Evolutionary conservation across 169 alveolate species (phyloP).

Genomic region (Miamiensis avidus): DNA sequence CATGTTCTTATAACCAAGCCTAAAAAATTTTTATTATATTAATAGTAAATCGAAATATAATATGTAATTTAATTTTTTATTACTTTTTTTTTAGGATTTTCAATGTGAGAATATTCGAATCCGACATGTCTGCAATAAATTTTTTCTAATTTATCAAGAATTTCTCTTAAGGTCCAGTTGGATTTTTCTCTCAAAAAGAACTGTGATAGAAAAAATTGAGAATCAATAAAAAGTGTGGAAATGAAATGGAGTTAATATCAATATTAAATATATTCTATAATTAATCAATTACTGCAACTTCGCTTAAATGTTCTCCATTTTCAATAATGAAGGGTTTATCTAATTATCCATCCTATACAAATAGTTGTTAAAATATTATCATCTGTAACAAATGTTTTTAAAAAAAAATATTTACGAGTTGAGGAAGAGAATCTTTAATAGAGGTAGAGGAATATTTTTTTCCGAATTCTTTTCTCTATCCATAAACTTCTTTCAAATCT

Average conservation of each 20-base stretch:
- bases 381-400: no score
- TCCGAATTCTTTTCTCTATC: neutral
- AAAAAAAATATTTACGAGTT: neutral
- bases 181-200: slow-evolving; percentile 34
- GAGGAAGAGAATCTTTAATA: neutral
- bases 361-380: neutral
- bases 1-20: slow-evolving; percentile 62
- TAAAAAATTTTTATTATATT: no score
- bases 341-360: neutral
- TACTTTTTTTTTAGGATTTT: slow-evolving; percentile 49
- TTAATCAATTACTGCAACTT: neutral
- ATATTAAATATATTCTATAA: neutral
- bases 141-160: slow-evolving; percentile 49
- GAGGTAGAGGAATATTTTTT: neutral
- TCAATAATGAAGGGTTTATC: neutral
- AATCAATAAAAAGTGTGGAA: slow-evolving; percentile 8
- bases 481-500: neutral
- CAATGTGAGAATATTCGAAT: slow-evolving; percentile 74
- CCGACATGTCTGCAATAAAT: slow-evolving; percentile 71
- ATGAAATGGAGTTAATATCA: neutral
- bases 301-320: neutral
- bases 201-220: slow-evolving; percentile 12
- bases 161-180: slow-evolving; percentile 73
- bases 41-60: neutral
- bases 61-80: no score